A percentile compares a stretch with the other conserved stretches of the same genome.
Evolutionary conservation across 768 basidiomycete species (phyloP).

Genomic region (Hirschioporus abietinus): DNA sequence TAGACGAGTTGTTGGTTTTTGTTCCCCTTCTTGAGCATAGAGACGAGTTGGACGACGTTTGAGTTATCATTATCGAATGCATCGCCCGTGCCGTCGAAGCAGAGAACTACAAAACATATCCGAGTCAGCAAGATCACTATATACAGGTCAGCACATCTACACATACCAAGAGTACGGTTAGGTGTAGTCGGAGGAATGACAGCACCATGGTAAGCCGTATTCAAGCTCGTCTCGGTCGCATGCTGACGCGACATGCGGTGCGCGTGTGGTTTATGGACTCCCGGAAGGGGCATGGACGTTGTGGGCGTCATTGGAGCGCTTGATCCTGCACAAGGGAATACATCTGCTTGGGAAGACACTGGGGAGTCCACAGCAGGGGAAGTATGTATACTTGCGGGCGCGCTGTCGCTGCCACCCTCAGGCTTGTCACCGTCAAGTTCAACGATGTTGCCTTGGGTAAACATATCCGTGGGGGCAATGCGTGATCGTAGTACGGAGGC

Average conservation of each 20-base stretch:
- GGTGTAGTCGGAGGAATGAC: neutral
- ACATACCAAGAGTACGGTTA: neutral
- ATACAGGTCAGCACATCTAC: neutral
- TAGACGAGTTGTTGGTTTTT: constrained; percentile 60
- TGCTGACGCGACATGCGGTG: neutral
- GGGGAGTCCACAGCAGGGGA: neutral
- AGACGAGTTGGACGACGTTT: constrained; percentile 64
- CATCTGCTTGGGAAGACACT: constrained; percentile 34
- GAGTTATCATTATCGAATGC: constrained; percentile 71
- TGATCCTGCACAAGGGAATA: constrained; percentile 40
- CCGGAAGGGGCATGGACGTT: neutral
- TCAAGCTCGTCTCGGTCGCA: constrained; percentile 1
- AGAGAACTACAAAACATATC: constrained; percentile 38
- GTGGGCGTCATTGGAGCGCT: neutral
- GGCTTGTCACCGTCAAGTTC: constrained; percentile 54
- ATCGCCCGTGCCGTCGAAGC: constrained; percentile 69
- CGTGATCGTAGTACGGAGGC: neutral
- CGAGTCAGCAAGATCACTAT: constrained; percentile 4
- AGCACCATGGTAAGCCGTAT: neutral
- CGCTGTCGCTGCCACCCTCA: constrained; percentile 47
- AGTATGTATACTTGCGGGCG: constrained; percentile 46
- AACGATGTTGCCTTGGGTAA: constrained; percentile 27
- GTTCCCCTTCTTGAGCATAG: constrained; percentile 66
- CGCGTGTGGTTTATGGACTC: neutral
- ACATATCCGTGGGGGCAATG: neutral